Percentiles rank a stretch among this genome's conserved stretches.
Evolutionary conservation across 306 rosid genomes (phyloP).

Genomic region (Fragaria ananassa): DNA sequence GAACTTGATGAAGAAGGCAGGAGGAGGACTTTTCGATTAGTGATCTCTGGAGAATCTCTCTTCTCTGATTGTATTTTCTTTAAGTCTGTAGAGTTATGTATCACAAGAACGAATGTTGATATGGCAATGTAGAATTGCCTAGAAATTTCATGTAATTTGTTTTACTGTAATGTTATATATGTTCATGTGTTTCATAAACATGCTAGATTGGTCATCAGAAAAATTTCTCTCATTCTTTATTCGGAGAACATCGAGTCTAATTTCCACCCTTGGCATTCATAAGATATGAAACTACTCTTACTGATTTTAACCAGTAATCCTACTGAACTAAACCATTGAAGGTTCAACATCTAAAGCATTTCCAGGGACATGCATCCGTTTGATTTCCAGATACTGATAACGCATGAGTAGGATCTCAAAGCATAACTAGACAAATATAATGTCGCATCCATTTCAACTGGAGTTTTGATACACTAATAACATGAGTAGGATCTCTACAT

Average conservation of each 20-base stretch:
- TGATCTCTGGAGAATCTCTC: neutral
- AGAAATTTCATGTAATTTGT: neutral
- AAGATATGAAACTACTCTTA: too few species aligned
- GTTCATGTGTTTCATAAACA: neutral
- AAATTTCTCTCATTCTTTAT: neutral
- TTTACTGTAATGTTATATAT: neutral
- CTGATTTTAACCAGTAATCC: too few species aligned
- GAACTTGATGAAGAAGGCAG: slow-evolving; percentile 56
- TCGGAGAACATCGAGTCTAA: neutral
- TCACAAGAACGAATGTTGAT: neutral
- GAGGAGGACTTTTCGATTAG: slow-evolving; percentile 51
- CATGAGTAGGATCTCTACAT: too few species aligned
- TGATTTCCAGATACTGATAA: too few species aligned
- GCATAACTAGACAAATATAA: too few species aligned
- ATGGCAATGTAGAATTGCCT: slow-evolving; percentile 47
- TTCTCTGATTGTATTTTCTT: neutral
- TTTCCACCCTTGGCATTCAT: neutral
- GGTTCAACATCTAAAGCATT: too few species aligned
- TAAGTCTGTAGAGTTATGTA: slow-evolving; percentile 4
- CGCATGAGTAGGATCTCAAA: too few species aligned
- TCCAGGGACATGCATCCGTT: too few species aligned
- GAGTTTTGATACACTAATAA: too few species aligned
- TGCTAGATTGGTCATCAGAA: too few species aligned
- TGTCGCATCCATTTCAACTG: too few species aligned
- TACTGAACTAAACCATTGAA: too few species aligned